These are phyloP conservation scores for Naumovozyma baii DNA, from an alignment of 805 yeast genomes.

Conservation along the genomic window DNA sequence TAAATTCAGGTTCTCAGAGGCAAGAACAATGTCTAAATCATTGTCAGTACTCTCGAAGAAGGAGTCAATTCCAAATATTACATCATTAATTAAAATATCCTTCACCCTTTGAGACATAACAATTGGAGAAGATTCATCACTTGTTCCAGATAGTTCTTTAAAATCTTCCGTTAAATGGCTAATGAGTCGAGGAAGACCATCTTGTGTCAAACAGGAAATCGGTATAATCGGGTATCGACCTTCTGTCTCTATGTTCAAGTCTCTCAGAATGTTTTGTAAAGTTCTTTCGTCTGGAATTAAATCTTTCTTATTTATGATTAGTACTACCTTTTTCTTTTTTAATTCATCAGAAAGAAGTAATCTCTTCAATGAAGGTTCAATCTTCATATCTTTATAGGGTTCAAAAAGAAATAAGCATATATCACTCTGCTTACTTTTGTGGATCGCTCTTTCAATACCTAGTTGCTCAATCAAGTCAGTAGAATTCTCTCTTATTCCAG, in stretches of 20 bases:
- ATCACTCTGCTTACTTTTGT: slow-evolving; percentile 52
- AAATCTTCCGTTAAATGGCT: slow-evolving; percentile 37
- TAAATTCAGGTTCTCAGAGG: slow-evolving; percentile 62
- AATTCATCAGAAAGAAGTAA: slow-evolving; percentile 10
- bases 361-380: slow-evolving; percentile 32
- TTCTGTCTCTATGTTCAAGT: slow-evolving; percentile 9
- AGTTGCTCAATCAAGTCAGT: slow-evolving; percentile 58
- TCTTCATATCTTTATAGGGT: not conserved
- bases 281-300: slow-evolving; percentile 24
- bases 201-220: slow-evolving; percentile 52
- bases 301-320: slow-evolving; percentile 56
- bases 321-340: slow-evolving; percentile 22
- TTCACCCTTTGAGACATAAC: slow-evolving; percentile 65
- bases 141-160: slow-evolving; percentile 36
- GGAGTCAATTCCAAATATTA: slow-evolving; percentile 62
- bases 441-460: slow-evolving; percentile 73
- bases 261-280: slow-evolving; percentile 13
- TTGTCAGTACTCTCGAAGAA: slow-evolving; percentile 40
- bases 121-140: slow-evolving; percentile 53
- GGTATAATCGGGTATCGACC: slow-evolving; percentile 24
- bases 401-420: slow-evolving; percentile 41
- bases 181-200: slow-evolving; percentile 46
- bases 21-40: slow-evolving; percentile 64
- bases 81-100: slow-evolving; percentile 68
- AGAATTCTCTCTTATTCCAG: slow-evolving; percentile 60